These are phyloP conservation scores for Rhizomucor miehei DNA, from an alignment of 371 early-diverging fungal genomes.

Conservation along the genomic window DNA sequence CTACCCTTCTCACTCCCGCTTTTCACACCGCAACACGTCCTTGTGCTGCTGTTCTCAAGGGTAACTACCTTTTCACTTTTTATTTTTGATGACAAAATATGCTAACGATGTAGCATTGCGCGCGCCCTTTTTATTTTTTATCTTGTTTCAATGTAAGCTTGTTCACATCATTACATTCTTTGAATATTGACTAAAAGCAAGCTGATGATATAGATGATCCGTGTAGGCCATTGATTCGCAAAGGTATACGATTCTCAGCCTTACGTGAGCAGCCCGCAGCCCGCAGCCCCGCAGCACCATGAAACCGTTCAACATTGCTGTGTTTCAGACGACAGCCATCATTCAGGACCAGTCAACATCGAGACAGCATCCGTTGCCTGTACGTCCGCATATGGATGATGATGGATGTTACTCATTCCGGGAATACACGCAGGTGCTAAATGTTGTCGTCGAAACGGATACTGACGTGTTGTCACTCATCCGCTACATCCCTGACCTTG, in stretches of 20 bases:
- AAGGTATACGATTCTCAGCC: background rate
- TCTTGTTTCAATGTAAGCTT: background rate
- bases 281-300: background rate
- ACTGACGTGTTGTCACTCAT: constrained; percentile 43
- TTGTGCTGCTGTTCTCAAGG: background rate
- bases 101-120: background rate
- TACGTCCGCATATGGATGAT: constrained; percentile 4
- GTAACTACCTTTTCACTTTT: background rate
- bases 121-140: too few species aligned
- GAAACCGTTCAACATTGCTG: constrained; percentile 19
- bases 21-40: background rate
- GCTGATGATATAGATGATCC: background rate
- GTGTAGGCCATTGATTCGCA: background rate
- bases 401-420: constrained; percentile 1
- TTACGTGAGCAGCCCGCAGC: background rate
- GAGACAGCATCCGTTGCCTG: constrained; percentile 2
- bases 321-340: constrained; percentile 24
- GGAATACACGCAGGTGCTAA: constrained; percentile 38
- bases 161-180: background rate
- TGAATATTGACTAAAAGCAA: background rate
- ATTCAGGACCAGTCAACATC: constrained; percentile 4
- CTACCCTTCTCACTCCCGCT: too few species aligned
- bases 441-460: constrained; percentile 51
- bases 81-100: background rate
- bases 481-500: constrained; percentile 59